Conservation (phyloP, 306 rosid genomes). For the Rosa persica region DNA sequence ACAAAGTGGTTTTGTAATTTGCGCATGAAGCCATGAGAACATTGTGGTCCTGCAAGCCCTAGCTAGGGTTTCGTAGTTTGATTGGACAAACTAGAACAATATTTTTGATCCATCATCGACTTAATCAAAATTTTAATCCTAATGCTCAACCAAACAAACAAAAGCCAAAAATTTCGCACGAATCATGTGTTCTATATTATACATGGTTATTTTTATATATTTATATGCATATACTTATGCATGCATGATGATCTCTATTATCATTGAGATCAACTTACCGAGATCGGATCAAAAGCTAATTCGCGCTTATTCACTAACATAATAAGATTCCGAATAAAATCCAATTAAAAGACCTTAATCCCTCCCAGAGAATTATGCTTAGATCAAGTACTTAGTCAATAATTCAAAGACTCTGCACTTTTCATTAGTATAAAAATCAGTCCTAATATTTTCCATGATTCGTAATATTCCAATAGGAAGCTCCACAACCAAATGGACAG, state of each 20-base stretch:
- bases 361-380: slow-evolving; percentile 17
- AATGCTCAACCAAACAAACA: slow-evolving; percentile 28
- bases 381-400: slow-evolving; percentile 18
- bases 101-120: slow-evolving; percentile 30
- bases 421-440: slow-evolving; percentile 29
- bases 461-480: slow-evolving; percentile 42
- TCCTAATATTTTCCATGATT: slow-evolving; percentile 37
- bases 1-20: slow-evolving; percentile 19
- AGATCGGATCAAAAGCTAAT: slow-evolving; percentile 24
- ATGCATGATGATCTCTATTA: not conserved
- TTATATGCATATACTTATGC: slow-evolving; percentile 3
- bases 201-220: not conserved
- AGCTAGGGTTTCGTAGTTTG: not conserved
- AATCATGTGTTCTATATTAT: slow-evolving; percentile 32
- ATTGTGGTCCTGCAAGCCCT: slow-evolving; percentile 52
- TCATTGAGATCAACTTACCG: slow-evolving; percentile 3
- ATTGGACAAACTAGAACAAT: slow-evolving; percentile 26
- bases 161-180: slow-evolving; percentile 49
- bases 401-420: slow-evolving; percentile 25
- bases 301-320: slow-evolving; percentile 6
- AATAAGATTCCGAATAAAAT: slow-evolving; percentile 26
- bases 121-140: slow-evolving; percentile 32
- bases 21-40: slow-evolving; percentile 29
- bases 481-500: slow-evolving; percentile 43
- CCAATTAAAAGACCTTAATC: slow-evolving; percentile 8